Conservation (phyloP, 75 land plant species). For the Picea glauca region DNA sequence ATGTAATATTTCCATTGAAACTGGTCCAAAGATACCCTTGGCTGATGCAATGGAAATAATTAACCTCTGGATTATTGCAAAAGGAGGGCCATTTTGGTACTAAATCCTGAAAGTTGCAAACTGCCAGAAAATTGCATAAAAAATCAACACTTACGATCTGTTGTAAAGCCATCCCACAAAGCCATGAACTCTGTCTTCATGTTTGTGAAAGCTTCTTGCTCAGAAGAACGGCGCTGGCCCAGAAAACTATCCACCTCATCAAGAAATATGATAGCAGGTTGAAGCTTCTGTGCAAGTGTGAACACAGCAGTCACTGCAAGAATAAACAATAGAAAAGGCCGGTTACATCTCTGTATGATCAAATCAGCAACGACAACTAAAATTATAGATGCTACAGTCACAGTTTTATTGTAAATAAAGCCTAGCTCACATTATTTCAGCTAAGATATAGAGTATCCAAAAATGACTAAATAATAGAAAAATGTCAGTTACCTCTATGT, state of each 20-base stretch:
- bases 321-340: not conserved
- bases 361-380: not conserved
- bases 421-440: too few species aligned
- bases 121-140: conserved; percentile 1
- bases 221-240: conserved; percentile 84
- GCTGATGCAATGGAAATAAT: not conserved
- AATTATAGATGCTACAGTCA: not conserved
- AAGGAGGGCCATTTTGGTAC: not conserved
- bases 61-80: not conserved
- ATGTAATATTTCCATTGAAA: too few species aligned
- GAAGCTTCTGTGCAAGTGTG: conserved; percentile 88
- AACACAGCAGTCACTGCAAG: conserved; percentile 92
- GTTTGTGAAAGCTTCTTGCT: conserved; percentile 83
- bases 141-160: conserved; percentile 76
- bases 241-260: conserved; percentile 99
- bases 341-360: not conserved
- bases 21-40: not conserved
- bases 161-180: conserved; percentile 98
- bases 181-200: conserved; percentile 99
- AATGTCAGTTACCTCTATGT: too few species aligned
- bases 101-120: not conserved
- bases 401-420: not conserved
- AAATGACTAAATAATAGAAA: too few species aligned
- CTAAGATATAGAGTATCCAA: too few species aligned
- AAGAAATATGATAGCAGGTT: conserved; percentile 96